Base-by-base conservation (phyloP, 495 filamentous ascomycete genomes). In the Penicillium pancosmium region DNA sequence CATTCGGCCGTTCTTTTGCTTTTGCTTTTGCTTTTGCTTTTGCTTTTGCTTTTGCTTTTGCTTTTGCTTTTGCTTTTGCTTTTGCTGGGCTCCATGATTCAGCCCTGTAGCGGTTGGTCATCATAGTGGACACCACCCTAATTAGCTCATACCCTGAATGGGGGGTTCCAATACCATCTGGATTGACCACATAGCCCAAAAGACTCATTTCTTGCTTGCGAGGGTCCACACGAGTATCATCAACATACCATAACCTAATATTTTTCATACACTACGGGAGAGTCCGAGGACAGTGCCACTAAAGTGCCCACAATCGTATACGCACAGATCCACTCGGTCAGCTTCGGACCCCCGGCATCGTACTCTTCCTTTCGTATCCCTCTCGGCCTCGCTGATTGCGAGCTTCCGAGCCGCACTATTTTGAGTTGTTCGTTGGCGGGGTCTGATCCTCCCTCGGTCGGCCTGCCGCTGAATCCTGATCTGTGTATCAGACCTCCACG, bases 321-420 rank as follows among this genome's bases (percentile, higher is more conserved):
- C 46, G 33, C 41, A 43, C 50, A 36, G 34, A 51, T 50, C 50
- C 55, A 44, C 46, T 44, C 50, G 43, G 56, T 63, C 52, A 59
- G 31, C 53, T 50, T 60, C 61, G 56, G 61, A 50, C 18, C 50
- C 41, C 55, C 51, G 55, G 58, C 52, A 52, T 58, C 6, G 19
- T 23, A 12, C 52, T 3, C 63, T 58, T 41, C 52, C 60, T 48
- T 49, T 41, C 48, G 51, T 25, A 66, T 66, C 60, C 66, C 59
- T 62, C 59, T 65, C 61, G 64, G 64, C 52, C 61, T 58, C 35
- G 38, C 61, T 44, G 50, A 59, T 41, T 41, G 25, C 21, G 23
- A 23, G 27, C 36, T 38, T 60, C 66, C 64, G 64, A 69, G 58
- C 64, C 64, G 66, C 56, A 56, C 34, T 61, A 59, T 66, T 48